Conservation (phyloP, 495 filamentous ascomycete species). For the Neurospora hispaniola region DNA sequence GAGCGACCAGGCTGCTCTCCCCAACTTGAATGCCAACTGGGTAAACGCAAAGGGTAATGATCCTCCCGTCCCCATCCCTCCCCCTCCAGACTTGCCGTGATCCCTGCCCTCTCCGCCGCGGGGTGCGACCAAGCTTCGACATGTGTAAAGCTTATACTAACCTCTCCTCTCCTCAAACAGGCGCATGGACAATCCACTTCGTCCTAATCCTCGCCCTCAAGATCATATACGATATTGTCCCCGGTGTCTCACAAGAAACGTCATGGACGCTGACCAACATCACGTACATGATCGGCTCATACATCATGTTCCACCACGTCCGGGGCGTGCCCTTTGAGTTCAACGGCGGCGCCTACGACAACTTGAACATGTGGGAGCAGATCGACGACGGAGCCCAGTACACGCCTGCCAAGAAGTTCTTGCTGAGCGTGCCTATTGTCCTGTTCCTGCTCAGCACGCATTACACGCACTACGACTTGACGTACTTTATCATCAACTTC, state of each 20-base stretch:
- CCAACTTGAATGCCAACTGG: slow-evolving; percentile 96
- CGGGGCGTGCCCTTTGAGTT: slow-evolving; percentile 98
- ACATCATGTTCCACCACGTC: slow-evolving; percentile 99
- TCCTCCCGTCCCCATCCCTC: background rate
- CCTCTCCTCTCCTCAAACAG: slow-evolving; percentile 32
- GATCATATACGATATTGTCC: slow-evolving; percentile 91
- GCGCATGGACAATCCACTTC: slow-evolving; percentile 94
- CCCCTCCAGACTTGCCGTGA: background rate
- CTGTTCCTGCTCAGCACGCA: slow-evolving; percentile 95
- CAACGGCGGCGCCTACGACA: slow-evolving; percentile 98
- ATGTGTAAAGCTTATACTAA: slow-evolving; percentile 2
- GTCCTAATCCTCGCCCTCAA: slow-evolving; percentile 83
- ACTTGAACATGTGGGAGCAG: slow-evolving; percentile 99
- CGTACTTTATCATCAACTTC: slow-evolving; percentile 95
- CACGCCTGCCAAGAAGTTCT: slow-evolving; percentile 95
- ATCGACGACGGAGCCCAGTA: slow-evolving; percentile 99
- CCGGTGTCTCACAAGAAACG: slow-evolving; percentile 88
- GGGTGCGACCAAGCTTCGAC: background rate
- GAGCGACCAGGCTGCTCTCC: slow-evolving; percentile 87
- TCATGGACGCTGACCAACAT: slow-evolving; percentile 99
- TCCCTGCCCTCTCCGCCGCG: background rate
- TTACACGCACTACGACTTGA: slow-evolving; percentile 94
- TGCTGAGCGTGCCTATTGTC: slow-evolving; percentile 85
- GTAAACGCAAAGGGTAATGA: slow-evolving; percentile 91
- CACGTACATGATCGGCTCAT: slow-evolving; percentile 96